Conservation (phyloP, 805 yeast genomes). For the Schwanniomyces vanrijiae region DNA sequence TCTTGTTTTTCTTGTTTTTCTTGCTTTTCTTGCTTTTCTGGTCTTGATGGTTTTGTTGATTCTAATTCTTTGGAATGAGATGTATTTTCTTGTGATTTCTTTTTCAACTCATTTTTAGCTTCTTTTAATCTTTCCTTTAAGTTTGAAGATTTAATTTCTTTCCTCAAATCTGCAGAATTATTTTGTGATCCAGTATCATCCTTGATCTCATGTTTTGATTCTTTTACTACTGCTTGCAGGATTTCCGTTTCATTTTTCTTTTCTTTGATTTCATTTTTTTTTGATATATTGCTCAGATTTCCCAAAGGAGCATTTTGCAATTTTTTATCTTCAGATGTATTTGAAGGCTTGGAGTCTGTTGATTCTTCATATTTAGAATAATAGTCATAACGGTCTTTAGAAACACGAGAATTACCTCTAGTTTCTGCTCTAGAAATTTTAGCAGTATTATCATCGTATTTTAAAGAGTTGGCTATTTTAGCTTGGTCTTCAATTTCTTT, state of each 20-base stretch:
- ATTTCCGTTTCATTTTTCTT: not conserved
- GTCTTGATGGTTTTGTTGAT: not conserved
- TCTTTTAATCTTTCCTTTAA: slow-evolving; percentile 8
- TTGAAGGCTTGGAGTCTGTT: not conserved
- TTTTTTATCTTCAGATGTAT: not conserved
- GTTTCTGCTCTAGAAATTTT: slow-evolving; percentile 10
- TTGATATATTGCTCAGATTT: not conserved
- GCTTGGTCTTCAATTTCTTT: slow-evolving; percentile 7
- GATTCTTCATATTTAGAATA: slow-evolving; percentile 23
- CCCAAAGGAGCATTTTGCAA: not conserved
- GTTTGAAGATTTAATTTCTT: slow-evolving; percentile 4
- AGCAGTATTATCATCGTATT: slow-evolving; percentile 18
- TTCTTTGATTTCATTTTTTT: not conserved
- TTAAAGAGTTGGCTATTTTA: slow-evolving; percentile 7
- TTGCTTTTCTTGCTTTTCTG: too few species aligned
- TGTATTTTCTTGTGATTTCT: slow-evolving; percentile 1
- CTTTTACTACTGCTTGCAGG: not conserved
- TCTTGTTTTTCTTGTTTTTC: too few species aligned
- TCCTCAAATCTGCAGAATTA: not conserved
- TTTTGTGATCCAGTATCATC: not conserved
- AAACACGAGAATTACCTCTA: slow-evolving; percentile 10
- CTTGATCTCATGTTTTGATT: not conserved
- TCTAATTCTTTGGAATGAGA: not conserved
- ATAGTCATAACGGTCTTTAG: slow-evolving; percentile 30
- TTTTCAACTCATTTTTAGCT: slow-evolving; percentile 9